phyloP scores from a whole-genome alignment of 148 eudicot genomes.

The Pouteria glomerata region DNA sequence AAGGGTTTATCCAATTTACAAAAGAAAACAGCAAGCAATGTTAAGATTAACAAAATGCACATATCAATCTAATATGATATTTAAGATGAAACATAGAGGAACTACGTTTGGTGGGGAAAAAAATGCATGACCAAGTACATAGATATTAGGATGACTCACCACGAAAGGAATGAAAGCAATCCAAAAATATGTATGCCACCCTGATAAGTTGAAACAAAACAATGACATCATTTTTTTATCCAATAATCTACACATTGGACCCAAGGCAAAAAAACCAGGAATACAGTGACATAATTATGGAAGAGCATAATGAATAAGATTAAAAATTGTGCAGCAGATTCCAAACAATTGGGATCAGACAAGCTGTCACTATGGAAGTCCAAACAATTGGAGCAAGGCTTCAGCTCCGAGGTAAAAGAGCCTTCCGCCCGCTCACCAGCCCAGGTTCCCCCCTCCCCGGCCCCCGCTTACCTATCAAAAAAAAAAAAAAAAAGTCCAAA shows the following conservation, averaged over 20 bases:
- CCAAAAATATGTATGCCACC: conserved; percentile 99
- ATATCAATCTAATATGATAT: background rate
- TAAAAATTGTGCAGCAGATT: background rate
- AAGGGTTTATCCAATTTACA: background rate
- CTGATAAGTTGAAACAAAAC: conserved; percentile 42
- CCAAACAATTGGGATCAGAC: too few relatives aligned
- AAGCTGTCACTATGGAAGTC: too few relatives aligned
- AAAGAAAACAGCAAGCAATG: background rate
- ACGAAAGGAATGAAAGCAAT: conserved; percentile 83
- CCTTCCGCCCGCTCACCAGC: too few relatives aligned
- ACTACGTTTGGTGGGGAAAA: background rate
- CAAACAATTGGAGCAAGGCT: too few relatives aligned
- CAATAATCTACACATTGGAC: background rate
- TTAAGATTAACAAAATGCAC: background rate
- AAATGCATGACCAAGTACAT: background rate
- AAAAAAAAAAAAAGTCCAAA: background rate
- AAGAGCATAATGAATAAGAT: background rate
- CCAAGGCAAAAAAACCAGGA: background rate
- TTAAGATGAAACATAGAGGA: background rate
- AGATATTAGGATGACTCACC: conserved; percentile 24
- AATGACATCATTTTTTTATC: background rate
- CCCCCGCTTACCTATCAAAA: too few relatives aligned
- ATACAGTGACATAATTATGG: background rate
- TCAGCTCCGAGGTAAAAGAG: too few relatives aligned
- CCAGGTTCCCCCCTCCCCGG: too few relatives aligned